phyloP scores from a whole-genome alignment of 352 stramenopile genomes.

The Pythium plurisporium region DNA sequence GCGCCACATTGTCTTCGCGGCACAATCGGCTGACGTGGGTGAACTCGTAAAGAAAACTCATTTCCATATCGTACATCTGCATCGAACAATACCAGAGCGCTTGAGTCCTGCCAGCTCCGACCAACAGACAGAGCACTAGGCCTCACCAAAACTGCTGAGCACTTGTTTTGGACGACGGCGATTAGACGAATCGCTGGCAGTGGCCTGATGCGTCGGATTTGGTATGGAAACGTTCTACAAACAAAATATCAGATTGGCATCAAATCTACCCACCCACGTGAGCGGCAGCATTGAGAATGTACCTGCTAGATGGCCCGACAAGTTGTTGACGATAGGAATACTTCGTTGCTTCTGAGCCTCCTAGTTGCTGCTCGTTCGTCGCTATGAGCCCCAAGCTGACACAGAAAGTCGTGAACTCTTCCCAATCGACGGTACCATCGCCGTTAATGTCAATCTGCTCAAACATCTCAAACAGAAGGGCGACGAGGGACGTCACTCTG shows the following conservation, averaged over 20 bases:
- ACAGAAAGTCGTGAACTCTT: slow-evolving; percentile 84
- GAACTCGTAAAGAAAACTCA: slow-evolving; percentile 63
- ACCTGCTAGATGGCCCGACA: slow-evolving; percentile 1
- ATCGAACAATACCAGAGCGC: too few relatives aligned
- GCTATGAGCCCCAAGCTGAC: slow-evolving; percentile 58
- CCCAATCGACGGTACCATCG: slow-evolving; percentile 70
- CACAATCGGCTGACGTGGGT: slow-evolving; percentile 17
- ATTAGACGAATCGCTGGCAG: slow-evolving; percentile 47
- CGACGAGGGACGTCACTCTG: slow-evolving; percentile 34
- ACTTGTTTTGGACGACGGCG: slow-evolving; percentile 62
- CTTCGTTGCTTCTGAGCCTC: not conserved
- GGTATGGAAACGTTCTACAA: slow-evolving; percentile 56
- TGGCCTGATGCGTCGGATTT: slow-evolving; percentile 46
- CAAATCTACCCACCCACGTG: too few relatives aligned
- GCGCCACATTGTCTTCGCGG: not conserved
- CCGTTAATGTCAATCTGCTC: slow-evolving; percentile 85
- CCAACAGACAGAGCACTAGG: not conserved
- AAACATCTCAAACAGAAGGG: slow-evolving; percentile 67
- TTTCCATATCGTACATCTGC: slow-evolving; percentile 63
- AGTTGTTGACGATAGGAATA: slow-evolving; percentile 22
- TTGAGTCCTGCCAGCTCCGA: too few relatives aligned
- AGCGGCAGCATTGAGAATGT: too few relatives aligned
- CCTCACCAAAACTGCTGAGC: slow-evolving; percentile 37
- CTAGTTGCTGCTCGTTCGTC: slow-evolving; percentile 28
- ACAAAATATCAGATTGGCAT: not conserved